Conservation (phyloP, 352 stramenopile genomes). For the Phytophthora foliorum region DNA sequence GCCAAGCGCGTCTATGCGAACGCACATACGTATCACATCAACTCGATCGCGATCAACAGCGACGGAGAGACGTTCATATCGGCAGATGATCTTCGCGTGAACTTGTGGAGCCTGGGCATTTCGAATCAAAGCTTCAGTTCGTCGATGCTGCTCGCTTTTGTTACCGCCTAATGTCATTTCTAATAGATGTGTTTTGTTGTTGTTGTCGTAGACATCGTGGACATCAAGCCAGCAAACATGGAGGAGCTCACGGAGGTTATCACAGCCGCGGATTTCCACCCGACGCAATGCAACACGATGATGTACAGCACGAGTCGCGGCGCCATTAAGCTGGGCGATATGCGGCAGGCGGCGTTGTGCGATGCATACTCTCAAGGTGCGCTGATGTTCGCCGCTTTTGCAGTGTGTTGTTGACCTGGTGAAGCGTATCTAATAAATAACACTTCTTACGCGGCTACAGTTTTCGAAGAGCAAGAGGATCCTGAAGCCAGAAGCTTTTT, state of each 20-base stretch:
- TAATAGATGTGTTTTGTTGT: slow-evolving; percentile 10
- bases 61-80: slow-evolving; percentile 97
- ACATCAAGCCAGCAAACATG: slow-evolving; percentile 98
- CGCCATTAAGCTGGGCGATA: slow-evolving; percentile 94
- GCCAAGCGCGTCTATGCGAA: slow-evolving; percentile 93
- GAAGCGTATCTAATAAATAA: not conserved
- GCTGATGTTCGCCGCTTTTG: not conserved
- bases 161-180: not conserved
- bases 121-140: slow-evolving; percentile 93
- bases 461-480: slow-evolving; percentile 89
- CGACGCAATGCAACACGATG: slow-evolving; percentile 94
- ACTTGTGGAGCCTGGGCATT: slow-evolving; percentile 95
- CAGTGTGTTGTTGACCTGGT: not conserved
- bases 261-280: slow-evolving; percentile 95
- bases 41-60: slow-evolving; percentile 95
- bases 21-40: slow-evolving; percentile 98
- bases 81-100: slow-evolving; percentile 96
- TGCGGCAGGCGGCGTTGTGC: slow-evolving; percentile 92
- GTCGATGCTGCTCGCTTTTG: slow-evolving; percentile 16
- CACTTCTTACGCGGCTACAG: slow-evolving; percentile 24
- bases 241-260: slow-evolving; percentile 98
- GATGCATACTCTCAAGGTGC: slow-evolving; percentile 83
- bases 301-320: slow-evolving; percentile 96
- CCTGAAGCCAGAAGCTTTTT: slow-evolving; percentile 93
- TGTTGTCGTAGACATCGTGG: slow-evolving; percentile 89